Base-by-base conservation (phyloP, 2,329 filamentous ascomycete species). In the Calycina marina region DNA sequence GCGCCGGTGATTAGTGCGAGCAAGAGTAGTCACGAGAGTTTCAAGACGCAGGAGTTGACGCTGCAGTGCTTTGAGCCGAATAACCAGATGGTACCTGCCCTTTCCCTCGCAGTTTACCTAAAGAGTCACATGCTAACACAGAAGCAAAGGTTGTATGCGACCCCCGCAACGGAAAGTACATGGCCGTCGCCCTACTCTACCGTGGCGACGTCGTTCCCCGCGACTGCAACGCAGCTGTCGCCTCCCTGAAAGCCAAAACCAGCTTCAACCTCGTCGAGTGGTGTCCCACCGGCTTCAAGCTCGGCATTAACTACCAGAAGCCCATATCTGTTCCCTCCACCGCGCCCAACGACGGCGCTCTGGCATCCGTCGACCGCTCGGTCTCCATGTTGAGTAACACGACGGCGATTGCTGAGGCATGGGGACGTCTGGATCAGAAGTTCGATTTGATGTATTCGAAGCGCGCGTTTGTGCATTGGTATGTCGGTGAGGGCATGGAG, bases 401-500 rank as follows among this genome's bases (percentile, higher is more conserved):
- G 32, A 77, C 72, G 15, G 69, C 72, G 26, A 77, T 77, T 37
- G 61, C 70, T 28, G 72, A 77, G 52, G 72, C 72, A 6, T 77
- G 72, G 72, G 62, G 61, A 28, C 61, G 69, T 42, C 62, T 77
- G 20, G 69, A 73, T 49, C 69, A 72, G 57, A 77, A 77, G 51
- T 77, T 77, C 53, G 72, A 77, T 48, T 65, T 77, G 40, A 77
- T 77, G 72, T 77, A 77, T 56, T 66, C 65, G 39, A 77, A 77
- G 60, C 67, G 72, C 40, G 72, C 72, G 9, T 77, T 77, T 49
- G 72, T 77, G n/a, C 72, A 77, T 52, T 77, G 72, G 72, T 77
- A 77, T 45, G 72, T 77, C 35, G 72, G 72, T 42, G 72, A 77
- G 53, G 72, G 72, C 54, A 77, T 77, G 72, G 72, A 77, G 55